A percentile compares a stretch with the other conserved stretches of the same genome.
These are phyloP conservation scores for Luzula sylvatica DNA, from an alignment of 176 grass and related monocot genomes.

Conservation along the genomic window DNA sequence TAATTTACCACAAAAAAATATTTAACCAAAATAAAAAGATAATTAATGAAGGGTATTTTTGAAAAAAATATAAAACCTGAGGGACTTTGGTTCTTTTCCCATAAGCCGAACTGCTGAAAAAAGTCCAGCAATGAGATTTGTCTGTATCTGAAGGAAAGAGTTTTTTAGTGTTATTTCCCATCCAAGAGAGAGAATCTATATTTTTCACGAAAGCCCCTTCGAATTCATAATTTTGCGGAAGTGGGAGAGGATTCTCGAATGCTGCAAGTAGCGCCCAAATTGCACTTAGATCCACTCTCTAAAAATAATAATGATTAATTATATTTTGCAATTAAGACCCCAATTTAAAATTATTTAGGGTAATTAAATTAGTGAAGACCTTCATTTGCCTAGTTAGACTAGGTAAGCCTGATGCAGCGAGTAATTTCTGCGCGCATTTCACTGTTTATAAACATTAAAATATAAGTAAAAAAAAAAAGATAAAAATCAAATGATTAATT, in stretches of 20 bases:
- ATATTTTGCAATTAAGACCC: too few relatives aligned
- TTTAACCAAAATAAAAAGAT: too few relatives aligned
- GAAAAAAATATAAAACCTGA: conserved; percentile 49
- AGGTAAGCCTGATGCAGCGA: conserved; percentile 75
- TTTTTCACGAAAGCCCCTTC: conserved; percentile 87
- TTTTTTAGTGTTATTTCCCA: conserved; percentile 86
- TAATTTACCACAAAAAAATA: too few relatives aligned
- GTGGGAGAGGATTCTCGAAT: conserved; percentile 71
- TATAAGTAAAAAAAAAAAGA: conserved; percentile 7
- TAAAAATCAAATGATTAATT: background rate
- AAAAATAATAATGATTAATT: conserved; percentile 11
- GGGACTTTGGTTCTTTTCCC: conserved; percentile 87
- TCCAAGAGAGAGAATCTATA: conserved; percentile 84
- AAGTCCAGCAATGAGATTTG: conserved; percentile 71
- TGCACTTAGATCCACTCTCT: conserved; percentile 84
- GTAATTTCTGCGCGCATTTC: conserved; percentile 86
- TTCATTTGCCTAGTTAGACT: conserved; percentile 87
- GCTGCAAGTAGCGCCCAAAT: conserved; percentile 89
- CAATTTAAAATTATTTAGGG: too few relatives aligned
- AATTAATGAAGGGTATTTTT: too few relatives aligned
- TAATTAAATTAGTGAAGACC: too few relatives aligned
- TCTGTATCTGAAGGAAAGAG: conserved; percentile 41
- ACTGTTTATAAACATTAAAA: conserved; percentile 25
- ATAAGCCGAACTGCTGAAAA: conserved; percentile 76
- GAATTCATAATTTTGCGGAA: conserved; percentile 35